Percentiles rank a stretch among this genome's conserved stretches.
Conservation (phyloP, 1,139 yeast species). For the Saccharomyces hybrid region DNA sequence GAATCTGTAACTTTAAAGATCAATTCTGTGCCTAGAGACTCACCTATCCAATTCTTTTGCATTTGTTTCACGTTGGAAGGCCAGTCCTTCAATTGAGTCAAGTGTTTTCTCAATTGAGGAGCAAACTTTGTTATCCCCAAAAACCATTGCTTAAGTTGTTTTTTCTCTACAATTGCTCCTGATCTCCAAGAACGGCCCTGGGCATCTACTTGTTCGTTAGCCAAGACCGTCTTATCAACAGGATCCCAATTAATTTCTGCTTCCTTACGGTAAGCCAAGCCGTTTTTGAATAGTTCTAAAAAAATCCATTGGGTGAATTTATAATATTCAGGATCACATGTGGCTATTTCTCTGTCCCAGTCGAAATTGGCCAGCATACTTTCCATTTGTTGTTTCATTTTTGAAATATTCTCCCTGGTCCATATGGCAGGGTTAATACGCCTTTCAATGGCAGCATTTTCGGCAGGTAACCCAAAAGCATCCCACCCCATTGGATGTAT, state of each 20-base stretch:
- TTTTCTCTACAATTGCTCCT: constrained; percentile 87
- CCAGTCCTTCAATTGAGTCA: constrained; percentile 60
- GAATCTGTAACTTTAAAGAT: constrained; percentile 32
- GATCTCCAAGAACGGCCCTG: constrained; percentile 94
- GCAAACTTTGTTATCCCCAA: constrained; percentile 82
- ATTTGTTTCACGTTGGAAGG: constrained; percentile 80
- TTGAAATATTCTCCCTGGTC: constrained; percentile 69
- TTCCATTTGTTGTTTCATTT: constrained; percentile 78
- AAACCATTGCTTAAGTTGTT: constrained; percentile 82
- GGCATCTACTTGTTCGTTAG: constrained; percentile 92
- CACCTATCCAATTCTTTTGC: constrained; percentile 94
- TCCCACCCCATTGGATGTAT: constrained; percentile 99
- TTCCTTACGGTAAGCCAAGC: constrained; percentile 73
- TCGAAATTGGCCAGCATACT: constrained; percentile 80
- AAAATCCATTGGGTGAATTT: constrained; percentile 88
- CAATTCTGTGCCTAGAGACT: constrained; percentile 69
- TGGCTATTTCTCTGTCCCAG: constrained; percentile 84
- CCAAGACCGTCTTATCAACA: constrained; percentile 83
- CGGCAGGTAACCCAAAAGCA: constrained; percentile 97
- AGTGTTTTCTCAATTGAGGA: constrained; percentile 51
- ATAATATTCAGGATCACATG: constrained; percentile 83
- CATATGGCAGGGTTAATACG: constrained; percentile 73
- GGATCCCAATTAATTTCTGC: constrained; percentile 98
- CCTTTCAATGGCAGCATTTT: constrained; percentile 90
- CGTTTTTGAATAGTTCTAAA: constrained; percentile 58